These are phyloP conservation scores for Phytopythium chamaehyphon DNA, from an alignment of 352 stramenopile species.

Conservation along the genomic window DNA sequence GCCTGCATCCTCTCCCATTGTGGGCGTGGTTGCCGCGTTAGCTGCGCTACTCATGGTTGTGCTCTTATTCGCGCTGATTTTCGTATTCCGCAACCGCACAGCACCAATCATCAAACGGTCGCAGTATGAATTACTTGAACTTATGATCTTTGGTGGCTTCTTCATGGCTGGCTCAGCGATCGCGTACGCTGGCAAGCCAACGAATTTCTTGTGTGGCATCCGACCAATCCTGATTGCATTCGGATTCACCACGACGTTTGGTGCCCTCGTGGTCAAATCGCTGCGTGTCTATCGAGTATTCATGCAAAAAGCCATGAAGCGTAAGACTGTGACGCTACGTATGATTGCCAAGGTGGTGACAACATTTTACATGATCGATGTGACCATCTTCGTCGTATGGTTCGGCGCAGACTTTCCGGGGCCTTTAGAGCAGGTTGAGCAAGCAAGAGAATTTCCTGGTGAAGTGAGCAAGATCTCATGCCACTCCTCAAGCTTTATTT, in stretches of 20 bases:
- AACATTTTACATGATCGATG: conserved; percentile 28
- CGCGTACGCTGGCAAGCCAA: conserved; percentile 26
- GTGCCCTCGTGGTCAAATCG: conserved; percentile 40
- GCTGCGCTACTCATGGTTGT: conserved; percentile 11
- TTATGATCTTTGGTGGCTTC: conserved; percentile 38
- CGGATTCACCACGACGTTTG: conserved; percentile 44
- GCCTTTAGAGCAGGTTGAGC: conserved; percentile 12
- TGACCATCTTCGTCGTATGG: conserved; percentile 36
- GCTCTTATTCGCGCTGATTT: conserved; percentile 10
- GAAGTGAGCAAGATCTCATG: conserved; percentile 19
- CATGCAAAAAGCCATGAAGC: conserved; percentile 35
- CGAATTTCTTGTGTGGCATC: conserved; percentile 17
- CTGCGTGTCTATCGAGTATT: conserved; percentile 57
- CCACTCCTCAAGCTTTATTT: conserved; percentile 44
- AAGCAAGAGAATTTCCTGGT: not conserved
- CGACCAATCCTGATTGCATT: conserved; percentile 28
- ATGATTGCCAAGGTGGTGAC: conserved; percentile 33
- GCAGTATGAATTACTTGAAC: conserved; percentile 35
- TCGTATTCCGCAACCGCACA: conserved; percentile 27
- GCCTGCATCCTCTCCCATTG: conserved; percentile 10
- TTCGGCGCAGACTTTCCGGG: conserved; percentile 32
- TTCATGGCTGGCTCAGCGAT: conserved; percentile 27
- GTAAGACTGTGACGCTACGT: conserved; percentile 25
- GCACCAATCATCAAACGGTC: conserved; percentile 40
- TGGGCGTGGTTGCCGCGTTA: conserved; percentile 11